Conservation (phyloP, 495 filamentous ascomycete species). For the Ramalina intermedia region DNA sequence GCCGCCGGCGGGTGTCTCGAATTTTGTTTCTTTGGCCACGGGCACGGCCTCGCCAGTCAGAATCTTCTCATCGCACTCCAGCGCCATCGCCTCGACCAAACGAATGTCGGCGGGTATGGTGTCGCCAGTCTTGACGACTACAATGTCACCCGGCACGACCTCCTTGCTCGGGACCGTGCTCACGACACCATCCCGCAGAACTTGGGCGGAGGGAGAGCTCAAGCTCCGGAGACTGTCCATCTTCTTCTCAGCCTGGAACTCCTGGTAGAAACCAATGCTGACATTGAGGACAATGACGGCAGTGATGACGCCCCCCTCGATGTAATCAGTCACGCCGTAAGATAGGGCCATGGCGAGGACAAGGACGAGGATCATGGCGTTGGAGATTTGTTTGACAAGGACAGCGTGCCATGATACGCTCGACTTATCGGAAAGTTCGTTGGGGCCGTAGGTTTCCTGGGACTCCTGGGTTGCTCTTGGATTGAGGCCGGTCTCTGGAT, state of each 20-base stretch:
- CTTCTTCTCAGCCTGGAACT: constrained; percentile 74
- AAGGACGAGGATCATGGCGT: constrained; percentile 60
- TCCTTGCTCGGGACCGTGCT: constrained; percentile 52
- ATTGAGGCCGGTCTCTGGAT: constrained; percentile 45
- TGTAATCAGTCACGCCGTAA: constrained; percentile 64
- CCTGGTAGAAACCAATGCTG: constrained; percentile 64
- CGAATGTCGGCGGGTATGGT: constrained; percentile 57
- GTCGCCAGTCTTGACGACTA: constrained; percentile 53
- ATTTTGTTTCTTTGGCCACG: constrained; percentile 33
- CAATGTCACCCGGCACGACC: constrained; percentile 69
- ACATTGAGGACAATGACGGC: constrained; percentile 75
- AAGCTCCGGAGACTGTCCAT: constrained; percentile 68
- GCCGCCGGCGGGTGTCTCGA: constrained; percentile 21
- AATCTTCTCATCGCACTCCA: constrained; percentile 53
- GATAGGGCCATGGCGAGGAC: constrained; percentile 73
- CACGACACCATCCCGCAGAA: constrained; percentile 55
- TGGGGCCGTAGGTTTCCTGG: constrained; percentile 39
- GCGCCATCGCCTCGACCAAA: constrained; percentile 67
- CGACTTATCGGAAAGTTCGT: constrained; percentile 48
- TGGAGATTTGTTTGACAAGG: constrained; percentile 47
- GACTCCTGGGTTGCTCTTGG: constrained; percentile 32
- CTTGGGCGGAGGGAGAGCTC: constrained; percentile 64
- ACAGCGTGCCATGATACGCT: constrained; percentile 49
- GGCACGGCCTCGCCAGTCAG: constrained; percentile 61
- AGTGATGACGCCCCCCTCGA: constrained; percentile 72